Conservation (phyloP, 257 asterid species). For the Solanum chaucha region DNA sequence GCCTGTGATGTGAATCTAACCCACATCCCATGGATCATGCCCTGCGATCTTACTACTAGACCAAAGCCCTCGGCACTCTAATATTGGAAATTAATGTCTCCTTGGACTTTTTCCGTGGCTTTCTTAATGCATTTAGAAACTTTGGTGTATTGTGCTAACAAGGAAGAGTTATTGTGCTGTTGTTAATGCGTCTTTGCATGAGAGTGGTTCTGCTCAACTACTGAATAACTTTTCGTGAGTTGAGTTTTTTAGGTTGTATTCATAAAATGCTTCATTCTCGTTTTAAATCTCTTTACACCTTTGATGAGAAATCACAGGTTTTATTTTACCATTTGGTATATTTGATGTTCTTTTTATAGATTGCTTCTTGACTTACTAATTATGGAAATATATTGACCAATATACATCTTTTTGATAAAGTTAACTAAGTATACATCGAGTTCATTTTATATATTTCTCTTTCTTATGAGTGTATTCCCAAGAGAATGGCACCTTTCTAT, state of each 20-base stretch:
- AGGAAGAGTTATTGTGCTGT: not conserved
- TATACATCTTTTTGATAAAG: not conserved
- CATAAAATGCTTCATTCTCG: not conserved
- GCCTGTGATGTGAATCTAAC: not conserved
- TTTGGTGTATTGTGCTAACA: not conserved
- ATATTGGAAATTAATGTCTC: not conserved
- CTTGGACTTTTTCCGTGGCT: not conserved
- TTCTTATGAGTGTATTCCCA: not conserved
- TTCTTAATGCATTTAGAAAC: not conserved
- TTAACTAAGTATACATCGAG: not conserved
- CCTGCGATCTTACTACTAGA: not conserved
- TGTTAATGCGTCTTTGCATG: not conserved
- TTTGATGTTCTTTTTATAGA: not conserved
- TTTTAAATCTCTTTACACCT: not conserved
- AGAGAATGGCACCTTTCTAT: not conserved
- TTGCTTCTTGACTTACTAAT: not conserved
- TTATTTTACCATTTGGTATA: not conserved
- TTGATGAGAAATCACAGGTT: not conserved
- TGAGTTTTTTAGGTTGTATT: not conserved
- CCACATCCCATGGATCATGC: not conserved
- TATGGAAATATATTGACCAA: not conserved
- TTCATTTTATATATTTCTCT: not conserved
- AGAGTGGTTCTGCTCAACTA: not conserved
- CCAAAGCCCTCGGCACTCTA: not conserved
- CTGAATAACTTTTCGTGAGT: not conserved